These are phyloP conservation scores for Eimeria maxima DNA, from an alignment of 169 alveolate species.

Conservation along the genomic window DNA sequence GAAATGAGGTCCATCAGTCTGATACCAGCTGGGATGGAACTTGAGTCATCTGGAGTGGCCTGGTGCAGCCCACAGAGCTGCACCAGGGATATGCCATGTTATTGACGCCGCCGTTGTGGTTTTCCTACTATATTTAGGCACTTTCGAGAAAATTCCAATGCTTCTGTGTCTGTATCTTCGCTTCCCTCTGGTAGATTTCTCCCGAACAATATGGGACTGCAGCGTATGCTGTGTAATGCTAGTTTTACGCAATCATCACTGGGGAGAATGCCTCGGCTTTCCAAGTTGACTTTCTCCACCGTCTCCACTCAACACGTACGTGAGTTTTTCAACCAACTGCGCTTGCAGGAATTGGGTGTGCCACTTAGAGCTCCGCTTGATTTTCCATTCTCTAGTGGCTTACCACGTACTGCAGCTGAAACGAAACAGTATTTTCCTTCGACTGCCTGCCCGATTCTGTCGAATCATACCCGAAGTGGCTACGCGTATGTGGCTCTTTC, in stretches of 20 bases:
- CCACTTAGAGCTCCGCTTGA: too few species aligned
- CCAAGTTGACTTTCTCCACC: background rate
- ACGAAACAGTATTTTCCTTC: too few species aligned
- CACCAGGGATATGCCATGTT: background rate
- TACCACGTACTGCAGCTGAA: too few species aligned
- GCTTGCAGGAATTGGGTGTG: too few species aligned
- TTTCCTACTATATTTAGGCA: background rate
- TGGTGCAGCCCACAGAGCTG: background rate
- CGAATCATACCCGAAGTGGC: too few species aligned
- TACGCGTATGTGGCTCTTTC: too few species aligned
- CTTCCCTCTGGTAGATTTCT: too few species aligned
- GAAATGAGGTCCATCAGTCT: background rate
- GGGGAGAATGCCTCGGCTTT: background rate
- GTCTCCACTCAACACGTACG: background rate
- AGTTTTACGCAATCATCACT: background rate
- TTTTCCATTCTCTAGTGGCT: too few species aligned
- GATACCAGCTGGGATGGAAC: background rate
- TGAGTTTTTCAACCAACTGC: background rate
- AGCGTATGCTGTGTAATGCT: too few species aligned
- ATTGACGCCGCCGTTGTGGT: background rate
- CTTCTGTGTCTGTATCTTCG: too few species aligned
- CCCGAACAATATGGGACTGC: too few species aligned
- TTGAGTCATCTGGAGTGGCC: background rate
- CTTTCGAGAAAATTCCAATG: background rate
- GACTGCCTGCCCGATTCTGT: too few species aligned